Evolutionary conservation across 1,139 yeast genomes (phyloP).

Genomic region (Lizanozyma gosingica): DNA sequence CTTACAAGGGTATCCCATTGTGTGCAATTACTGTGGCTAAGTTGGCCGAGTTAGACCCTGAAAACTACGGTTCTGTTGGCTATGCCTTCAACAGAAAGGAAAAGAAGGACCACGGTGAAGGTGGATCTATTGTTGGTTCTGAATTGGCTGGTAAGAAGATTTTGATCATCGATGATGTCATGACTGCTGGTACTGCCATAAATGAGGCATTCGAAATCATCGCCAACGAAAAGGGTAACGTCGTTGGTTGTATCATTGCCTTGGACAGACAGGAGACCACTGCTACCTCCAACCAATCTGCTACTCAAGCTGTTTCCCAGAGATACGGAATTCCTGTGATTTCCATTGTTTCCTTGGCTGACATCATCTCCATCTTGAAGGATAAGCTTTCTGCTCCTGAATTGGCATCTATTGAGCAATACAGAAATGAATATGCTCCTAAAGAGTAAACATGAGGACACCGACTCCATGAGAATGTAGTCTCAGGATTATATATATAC

Average conservation of each 20-base stretch:
- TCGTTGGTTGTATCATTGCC: constrained; percentile 82
- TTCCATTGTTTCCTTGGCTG: constrained; percentile 68
- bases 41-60: constrained; percentile 83
- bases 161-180: constrained; percentile 89
- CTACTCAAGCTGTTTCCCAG: constrained; percentile 72
- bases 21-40: constrained; percentile 91
- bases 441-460: constrained; percentile 8
- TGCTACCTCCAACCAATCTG: constrained; percentile 56
- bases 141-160: constrained; percentile 61
- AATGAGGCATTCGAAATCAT: constrained; percentile 87
- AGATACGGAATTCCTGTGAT: constrained; percentile 74
- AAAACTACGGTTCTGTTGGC: constrained; percentile 53
- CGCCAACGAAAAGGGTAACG: constrained; percentile 56
- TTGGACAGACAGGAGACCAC: constrained; percentile 88
- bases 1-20: constrained; percentile 93
- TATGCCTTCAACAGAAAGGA: constrained; percentile 84
- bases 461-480: too few species aligned
- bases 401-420: constrained; percentile 47
- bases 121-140: constrained; percentile 90
- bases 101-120: constrained; percentile 97
- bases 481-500: constrained; percentile 3
- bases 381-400: constrained; percentile 47
- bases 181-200: constrained; percentile 98
- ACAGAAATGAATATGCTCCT: constrained; percentile 48
- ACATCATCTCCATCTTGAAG: constrained; percentile 57